Evolutionary conservation across 768 basidiomycete species (phyloP), one percentile per base, ranked within the genome.

Genomic region (Pleurotus citrinopileatus): DNA sequence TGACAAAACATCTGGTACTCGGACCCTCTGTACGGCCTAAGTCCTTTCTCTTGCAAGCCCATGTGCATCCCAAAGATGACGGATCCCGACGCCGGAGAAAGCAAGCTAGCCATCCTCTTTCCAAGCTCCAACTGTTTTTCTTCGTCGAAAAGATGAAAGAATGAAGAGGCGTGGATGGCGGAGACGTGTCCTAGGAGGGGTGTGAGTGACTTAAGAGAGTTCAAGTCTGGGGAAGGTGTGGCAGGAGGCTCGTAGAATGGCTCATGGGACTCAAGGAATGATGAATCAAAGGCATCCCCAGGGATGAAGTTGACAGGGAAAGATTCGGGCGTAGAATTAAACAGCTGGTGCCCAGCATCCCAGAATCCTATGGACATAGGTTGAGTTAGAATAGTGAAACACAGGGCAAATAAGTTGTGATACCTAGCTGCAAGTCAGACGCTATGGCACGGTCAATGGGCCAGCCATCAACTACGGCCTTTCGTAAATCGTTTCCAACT

Each of bases 291-390:
- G 0, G 66, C 71, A 56, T 88, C 76, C 0, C 85, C 86, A 12
- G 73, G 65, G 12, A 88, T 51, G 61, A 88, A 87, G 0, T 70
- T 63, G 0, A 73, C 80, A 1, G 82, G 79, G 64, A 83, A 86
- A 0, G 75, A 71, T 34, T 75, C 67, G 0, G 77, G 75, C 0
- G 72, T 80, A 2, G 78, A 73, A 46, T 65, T 74, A 68, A 86
- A 89, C 15, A 88, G 70, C 37, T 78, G 70, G 57, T 87, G 84
- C 1, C 86, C 86, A 4, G 78, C 70, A 4, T 80, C 71, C 84
- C 84, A 87, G 56, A 82, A 81, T 9, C 68, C 84, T 86, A 53
- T 23, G 8, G 17, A 4, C n/a, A 36, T 23, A 5, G 15, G 6
- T 17, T 19, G n/a, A n/a, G n/a, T n/a, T n/a, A n/a, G n/a, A n/a